Base-by-base conservation (phyloP, 495 filamentous ascomycete species). In the Glutinoglossum americanum region DNA sequence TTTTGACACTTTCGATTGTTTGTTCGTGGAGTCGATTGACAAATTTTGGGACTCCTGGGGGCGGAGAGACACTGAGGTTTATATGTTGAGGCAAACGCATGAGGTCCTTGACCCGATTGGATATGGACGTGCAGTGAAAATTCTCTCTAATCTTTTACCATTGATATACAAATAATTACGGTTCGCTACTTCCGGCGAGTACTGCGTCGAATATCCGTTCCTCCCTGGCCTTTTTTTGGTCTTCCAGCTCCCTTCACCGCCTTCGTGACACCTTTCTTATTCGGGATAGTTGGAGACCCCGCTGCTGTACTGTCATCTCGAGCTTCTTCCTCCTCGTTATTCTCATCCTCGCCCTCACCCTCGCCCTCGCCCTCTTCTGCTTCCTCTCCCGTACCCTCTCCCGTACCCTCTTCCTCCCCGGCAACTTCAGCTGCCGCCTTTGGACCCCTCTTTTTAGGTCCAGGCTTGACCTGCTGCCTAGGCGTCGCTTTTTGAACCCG, bases 361-460 rank as follows among this genome's bases (percentile, higher is more conserved):
- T 61, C 62, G n/a, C 13, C 63, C 41, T 68, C 60, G 57, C 62
- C 61, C 41, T 62, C 63, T 57, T 63, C 59, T 17, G 62, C 57
- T 39, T 64, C 60, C 49, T 66, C 57, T 59, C 61, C 62, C 10
- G 32, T 64, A 57, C 63, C 60, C 49, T 66, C 57, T 59, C 61
- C 62, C 10, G 32, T 64, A 57, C 63, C 62, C 53, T 69, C 61
- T 27, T 62, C 64, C 44, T 62, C 64, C 51, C 60, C 59, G 45
- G 47, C 48, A 5, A 62, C 58, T 51, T 64, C 62, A 6, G 68
- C 71, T 45, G 66, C 70, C 19, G 71, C 69, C 7, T 72, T 71
- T 57, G 70, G 71, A 39, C 65, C 63, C 41, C 66, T 69, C 35
- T 71, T 63, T 0, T 67, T 63, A 10, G 49, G 25, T 53, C 6